A percentile compares a stretch with the other conserved stretches of the same genome.
Conservation (phyloP, 805 yeast genomes). For the Candida sakaeoensis region DNA sequence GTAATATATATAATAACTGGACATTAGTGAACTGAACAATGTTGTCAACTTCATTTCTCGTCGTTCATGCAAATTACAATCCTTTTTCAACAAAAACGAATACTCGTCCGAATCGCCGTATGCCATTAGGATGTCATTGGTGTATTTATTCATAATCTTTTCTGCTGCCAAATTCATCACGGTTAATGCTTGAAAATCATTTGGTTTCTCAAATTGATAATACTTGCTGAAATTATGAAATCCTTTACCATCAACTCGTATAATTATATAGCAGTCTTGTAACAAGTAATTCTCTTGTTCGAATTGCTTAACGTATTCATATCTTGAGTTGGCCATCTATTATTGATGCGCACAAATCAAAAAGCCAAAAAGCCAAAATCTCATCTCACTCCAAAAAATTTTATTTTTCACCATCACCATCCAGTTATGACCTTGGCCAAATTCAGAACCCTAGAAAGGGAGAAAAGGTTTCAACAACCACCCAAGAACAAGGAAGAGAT, state of each 20-base stretch:
- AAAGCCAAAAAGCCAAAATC: slow-evolving; percentile 5
- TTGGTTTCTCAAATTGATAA: slow-evolving; percentile 83
- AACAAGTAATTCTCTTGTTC: slow-evolving; percentile 71
- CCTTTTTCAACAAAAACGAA: slow-evolving; percentile 66
- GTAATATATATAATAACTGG: slow-evolving; percentile 65
- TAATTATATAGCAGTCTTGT: slow-evolving; percentile 77
- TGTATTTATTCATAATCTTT: slow-evolving; percentile 54
- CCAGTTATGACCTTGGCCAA: slow-evolving; percentile 44
- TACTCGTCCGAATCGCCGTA: slow-evolving; percentile 97
- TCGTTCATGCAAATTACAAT: slow-evolving; percentile 73
- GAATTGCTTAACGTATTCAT: slow-evolving; percentile 80
- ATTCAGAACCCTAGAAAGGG: slow-evolving; percentile 84
- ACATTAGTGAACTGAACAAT: slow-evolving; percentile 77
- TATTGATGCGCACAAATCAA: not conserved
- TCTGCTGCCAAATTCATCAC: slow-evolving; percentile 82
- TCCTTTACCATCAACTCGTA: slow-evolving; percentile 90
- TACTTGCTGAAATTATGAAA: slow-evolving; percentile 78
- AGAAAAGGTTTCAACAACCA: slow-evolving; percentile 79
- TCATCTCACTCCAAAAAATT: slow-evolving; percentile 4
- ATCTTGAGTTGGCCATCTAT: slow-evolving; percentile 77
- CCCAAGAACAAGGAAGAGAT: slow-evolving; percentile 75
- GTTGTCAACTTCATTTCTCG: slow-evolving; percentile 78
- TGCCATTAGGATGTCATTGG: slow-evolving; percentile 70
- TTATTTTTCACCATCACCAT: not conserved
- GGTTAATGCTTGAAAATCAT: slow-evolving; percentile 70